Conservation (phyloP, 2,329 filamentous ascomycete genomes). For the Aspergillus floridensis region DNA sequence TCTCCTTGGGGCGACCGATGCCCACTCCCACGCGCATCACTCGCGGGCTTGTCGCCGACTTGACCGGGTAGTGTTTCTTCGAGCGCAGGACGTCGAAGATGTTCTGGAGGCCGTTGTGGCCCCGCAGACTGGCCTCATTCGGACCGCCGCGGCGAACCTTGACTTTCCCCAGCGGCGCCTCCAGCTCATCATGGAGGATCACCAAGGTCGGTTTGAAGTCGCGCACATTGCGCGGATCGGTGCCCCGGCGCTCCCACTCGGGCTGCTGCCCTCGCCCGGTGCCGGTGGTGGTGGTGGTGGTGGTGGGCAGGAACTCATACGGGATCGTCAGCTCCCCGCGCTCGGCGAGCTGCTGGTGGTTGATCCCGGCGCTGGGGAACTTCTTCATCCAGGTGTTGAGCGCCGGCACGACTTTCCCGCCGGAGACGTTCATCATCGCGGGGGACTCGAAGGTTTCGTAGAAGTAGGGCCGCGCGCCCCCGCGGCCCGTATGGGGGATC, state of each 20-base stretch:
- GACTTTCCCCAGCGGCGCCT: conserved; percentile 67
- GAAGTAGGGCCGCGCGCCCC: conserved; percentile 50
- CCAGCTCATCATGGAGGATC: conserved; percentile 85
- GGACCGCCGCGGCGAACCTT: conserved; percentile 60
- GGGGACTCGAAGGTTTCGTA: conserved; percentile 64
- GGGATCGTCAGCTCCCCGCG: not conserved
- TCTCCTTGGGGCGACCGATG: conserved; percentile 75
- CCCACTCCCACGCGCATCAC: conserved; percentile 71
- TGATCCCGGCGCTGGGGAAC: conserved; percentile 9
- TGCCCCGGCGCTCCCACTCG: conserved; percentile 22
- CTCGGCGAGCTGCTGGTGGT: conserved; percentile 8
- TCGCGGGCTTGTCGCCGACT: conserved; percentile 38
- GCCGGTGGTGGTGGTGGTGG: too few relatives aligned
- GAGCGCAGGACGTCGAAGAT: conserved; percentile 55
- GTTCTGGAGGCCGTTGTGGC: conserved; percentile 74
- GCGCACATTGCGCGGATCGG: conserved; percentile 12
- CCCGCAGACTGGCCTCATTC: conserved; percentile 57
- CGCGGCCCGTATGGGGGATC: conserved; percentile 46
- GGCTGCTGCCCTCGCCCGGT: not conserved
- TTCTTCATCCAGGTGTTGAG: not conserved
- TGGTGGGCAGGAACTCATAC: too few relatives aligned
- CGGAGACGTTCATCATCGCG: conserved; percentile 80
- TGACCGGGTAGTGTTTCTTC: conserved; percentile 30
- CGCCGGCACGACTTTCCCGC: conserved; percentile 60
- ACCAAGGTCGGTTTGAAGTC: conserved; percentile 55